Evolutionary conservation across 257 asterid genomes (phyloP), one percentile per base, ranked within the genome.

Genomic region (Solanum rostratum): DNA sequence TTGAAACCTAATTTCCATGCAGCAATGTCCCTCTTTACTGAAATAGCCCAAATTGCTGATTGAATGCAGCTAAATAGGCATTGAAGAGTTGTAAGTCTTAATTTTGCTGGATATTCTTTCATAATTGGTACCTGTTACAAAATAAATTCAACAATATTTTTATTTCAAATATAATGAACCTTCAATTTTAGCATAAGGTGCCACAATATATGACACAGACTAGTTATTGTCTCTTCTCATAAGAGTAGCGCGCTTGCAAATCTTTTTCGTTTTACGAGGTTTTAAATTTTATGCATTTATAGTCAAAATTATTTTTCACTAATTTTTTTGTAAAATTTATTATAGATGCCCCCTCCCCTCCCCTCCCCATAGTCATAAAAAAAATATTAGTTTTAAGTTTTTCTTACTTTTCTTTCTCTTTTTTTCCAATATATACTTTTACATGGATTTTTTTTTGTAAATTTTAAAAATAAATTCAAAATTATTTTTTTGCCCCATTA

Each of bases 1-100:
- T 92, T 69, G 94, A 95, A 92, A 27, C 92, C 90, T 6, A 91
- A 92, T 85, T 87, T 92, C 94, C 95, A 93, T 1, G 94, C 84
- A 2, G 86, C 86, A 5, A 57, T 22, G 68, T 85, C 86, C 69
- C 92, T 88, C 84, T 92, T 91, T 33, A 66, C 57, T 4, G 88
- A 85, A 3, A 85, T 86, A 1, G 90, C 88, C 84, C 89, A 93
- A 33, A 91, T 33, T 70, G 90, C 84, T 14, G 93, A 84, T 2
- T 88, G 81, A 4, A 88, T 20, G 85, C 89, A 87, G 79, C 94
- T 88, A 46, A 88, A 92, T n/a, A 89, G 90, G 54, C 89, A 87
- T 74, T 93, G 94, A 30, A 93, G 87, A 19, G 91, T 55, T 3
- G 88, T 90, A 15, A 92, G 90, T 15, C 95, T 80, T 62, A 92